A percentile compares a stretch with the other conserved stretches of the same genome.
Evolutionary conservation across 208 protist genomes (phyloP).

Genomic region (Willaertia magna): DNA sequence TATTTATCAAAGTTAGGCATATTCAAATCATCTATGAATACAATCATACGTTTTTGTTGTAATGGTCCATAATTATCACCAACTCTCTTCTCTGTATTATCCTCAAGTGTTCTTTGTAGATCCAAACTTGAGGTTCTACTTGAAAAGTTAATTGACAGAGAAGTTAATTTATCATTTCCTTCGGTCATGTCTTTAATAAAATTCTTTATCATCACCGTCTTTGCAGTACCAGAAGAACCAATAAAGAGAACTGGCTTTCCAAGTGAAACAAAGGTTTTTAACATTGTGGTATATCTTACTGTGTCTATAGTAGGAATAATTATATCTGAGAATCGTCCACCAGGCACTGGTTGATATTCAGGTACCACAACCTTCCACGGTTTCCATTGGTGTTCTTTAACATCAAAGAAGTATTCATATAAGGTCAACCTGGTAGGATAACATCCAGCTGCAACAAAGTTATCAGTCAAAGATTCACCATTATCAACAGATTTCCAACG

Average conservation of each 20-base stretch:
- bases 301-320: constrained; percentile 96
- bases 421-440: constrained; percentile 76
- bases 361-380: constrained; percentile 75
- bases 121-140: constrained; percentile 84
- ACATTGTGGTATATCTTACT: constrained; percentile 87
- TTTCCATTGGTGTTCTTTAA: constrained; percentile 76
- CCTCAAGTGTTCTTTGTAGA: constrained; percentile 87
- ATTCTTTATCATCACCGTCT: constrained; percentile 91
- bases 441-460: constrained; percentile 69
- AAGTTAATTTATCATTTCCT: constrained; percentile 6
- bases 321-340: constrained; percentile 80
- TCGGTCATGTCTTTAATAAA: constrained; percentile 75
- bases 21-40: constrained; percentile 97
- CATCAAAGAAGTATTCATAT: constrained; percentile 92
- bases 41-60: constrained; percentile 81
- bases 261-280: constrained; percentile 77
- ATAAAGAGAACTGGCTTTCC: constrained; percentile 83
- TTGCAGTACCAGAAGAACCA: constrained; percentile 93
- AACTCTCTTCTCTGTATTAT: constrained; percentile 90
- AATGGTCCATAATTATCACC: constrained; percentile 84
- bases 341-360: constrained; percentile 66
- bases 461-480: constrained; percentile 59
- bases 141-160: constrained; percentile 89
- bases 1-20: constrained; percentile 95
- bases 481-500: constrained; percentile 75